A percentile compares a stretch with the other conserved stretches of the same genome.
Conservation (phyloP, 2,329 filamentous ascomycete genomes). For the Cladophialophora chaetospira region DNA sequence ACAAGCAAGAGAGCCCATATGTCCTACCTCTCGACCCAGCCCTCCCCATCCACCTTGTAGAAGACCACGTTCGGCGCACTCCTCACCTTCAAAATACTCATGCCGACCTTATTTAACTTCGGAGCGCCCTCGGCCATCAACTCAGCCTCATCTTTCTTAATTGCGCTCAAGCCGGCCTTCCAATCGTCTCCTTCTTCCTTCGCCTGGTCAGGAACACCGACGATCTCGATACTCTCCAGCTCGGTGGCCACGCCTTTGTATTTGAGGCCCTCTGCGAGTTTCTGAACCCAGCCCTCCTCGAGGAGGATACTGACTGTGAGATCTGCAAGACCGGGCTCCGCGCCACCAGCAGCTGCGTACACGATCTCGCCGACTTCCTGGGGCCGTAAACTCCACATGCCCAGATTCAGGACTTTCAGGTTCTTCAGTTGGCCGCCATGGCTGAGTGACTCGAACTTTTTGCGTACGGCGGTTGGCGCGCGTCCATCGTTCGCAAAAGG, state of each 20-base stretch:
- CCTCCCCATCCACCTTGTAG: constrained; percentile 14
- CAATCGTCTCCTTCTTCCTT: constrained; percentile 17
- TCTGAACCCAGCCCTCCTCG: constrained; percentile 26
- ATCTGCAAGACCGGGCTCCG: constrained; percentile 17
- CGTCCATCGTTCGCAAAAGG: constrained; percentile 30
- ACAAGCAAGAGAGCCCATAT: no score
- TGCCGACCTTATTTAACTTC: constrained; percentile 25
- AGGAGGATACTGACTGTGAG: constrained; percentile 29
- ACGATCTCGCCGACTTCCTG: constrained; percentile 26
- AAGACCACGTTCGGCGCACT: constrained; percentile 27
- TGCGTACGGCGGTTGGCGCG: constrained; percentile 24
- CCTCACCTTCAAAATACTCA: constrained; percentile 31
- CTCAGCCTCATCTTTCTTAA: constrained; percentile 26
- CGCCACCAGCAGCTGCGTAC: constrained; percentile 21
- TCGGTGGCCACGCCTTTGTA: constrained; percentile 12
- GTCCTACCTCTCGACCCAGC: constrained; percentile 15
- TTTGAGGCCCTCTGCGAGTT: constrained; percentile 17
- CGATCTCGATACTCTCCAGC: constrained; percentile 29
- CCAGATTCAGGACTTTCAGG: constrained; percentile 29
- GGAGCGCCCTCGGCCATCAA: constrained; percentile 23
- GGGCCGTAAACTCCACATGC: constrained; percentile 25
- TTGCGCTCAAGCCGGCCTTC: constrained; percentile 23
- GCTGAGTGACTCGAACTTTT: constrained; percentile 23
- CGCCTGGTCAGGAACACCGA: constrained; percentile 26
- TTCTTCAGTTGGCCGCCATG: constrained; percentile 8